These are phyloP conservation scores for Brassica incana DNA, from an alignment of 345 rosid species.

Conservation along the genomic window DNA sequence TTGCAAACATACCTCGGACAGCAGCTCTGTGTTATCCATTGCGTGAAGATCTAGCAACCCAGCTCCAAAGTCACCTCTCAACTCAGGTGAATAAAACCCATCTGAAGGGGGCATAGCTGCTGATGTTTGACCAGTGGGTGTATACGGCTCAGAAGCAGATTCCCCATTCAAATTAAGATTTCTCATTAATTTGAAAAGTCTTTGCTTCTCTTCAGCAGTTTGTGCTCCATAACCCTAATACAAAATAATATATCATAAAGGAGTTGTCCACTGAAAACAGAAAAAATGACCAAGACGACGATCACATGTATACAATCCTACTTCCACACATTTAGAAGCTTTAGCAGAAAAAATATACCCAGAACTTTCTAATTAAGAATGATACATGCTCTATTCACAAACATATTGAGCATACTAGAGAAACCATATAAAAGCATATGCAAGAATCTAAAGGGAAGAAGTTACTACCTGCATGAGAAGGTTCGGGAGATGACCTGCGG, in stretches of 20 bases:
- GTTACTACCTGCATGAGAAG: slow-evolving; percentile 79
- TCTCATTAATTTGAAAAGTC: slow-evolving; percentile 91
- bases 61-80: slow-evolving; percentile 98
- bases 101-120: slow-evolving; percentile 64
- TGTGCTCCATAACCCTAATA: slow-evolving; percentile 91
- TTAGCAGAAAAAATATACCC: neutral
- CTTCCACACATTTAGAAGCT: slow-evolving; percentile 1
- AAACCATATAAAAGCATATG: slow-evolving; percentile 6
- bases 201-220: slow-evolving; percentile 97
- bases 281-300: neutral
- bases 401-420: neutral
- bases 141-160: slow-evolving; percentile 73
- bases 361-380: neutral
- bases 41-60: slow-evolving; percentile 98
- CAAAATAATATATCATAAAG: slow-evolving; percentile 9
- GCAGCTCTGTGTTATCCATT: slow-evolving; percentile 96
- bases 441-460: neutral
- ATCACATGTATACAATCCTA: slow-evolving; percentile 17
- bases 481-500: slow-evolving; percentile 80
- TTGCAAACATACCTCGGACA: slow-evolving; percentile 69
- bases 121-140: slow-evolving; percentile 65
- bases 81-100: slow-evolving; percentile 84
- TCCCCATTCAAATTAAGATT: slow-evolving; percentile 95
- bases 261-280: neutral
- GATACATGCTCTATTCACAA: neutral